Percentiles rank a stretch among this genome's conserved stretches.
Evolutionary conservation across 2,329 filamentous ascomycete species (phyloP).

Genomic region (Alternaria panax): DNA sequence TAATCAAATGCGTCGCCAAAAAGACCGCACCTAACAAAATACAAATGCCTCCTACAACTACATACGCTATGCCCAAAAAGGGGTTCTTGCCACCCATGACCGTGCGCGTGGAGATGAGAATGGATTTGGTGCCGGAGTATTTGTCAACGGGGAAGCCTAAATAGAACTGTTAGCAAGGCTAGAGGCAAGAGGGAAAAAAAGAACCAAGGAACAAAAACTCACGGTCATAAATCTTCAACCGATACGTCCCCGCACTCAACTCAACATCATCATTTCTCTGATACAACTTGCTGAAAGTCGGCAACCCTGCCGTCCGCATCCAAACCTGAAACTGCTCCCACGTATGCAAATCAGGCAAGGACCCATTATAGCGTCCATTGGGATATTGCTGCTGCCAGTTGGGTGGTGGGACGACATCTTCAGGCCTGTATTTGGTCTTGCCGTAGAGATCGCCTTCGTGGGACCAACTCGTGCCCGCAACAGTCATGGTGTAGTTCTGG

Average conservation of each 20-base stretch:
- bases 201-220: slow-evolving; percentile 48
- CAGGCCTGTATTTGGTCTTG: slow-evolving; percentile 68
- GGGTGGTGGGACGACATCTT: slow-evolving; percentile 78
- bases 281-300: slow-evolving; percentile 92
- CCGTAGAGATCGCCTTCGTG: slow-evolving; percentile 84
- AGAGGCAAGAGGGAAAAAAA: not conserved
- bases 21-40: slow-evolving; percentile 88
- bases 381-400: slow-evolving; percentile 82
- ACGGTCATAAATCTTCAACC: slow-evolving; percentile 80
- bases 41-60: slow-evolving; percentile 92
- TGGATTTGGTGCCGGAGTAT: slow-evolving; percentile 88
- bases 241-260: slow-evolving; percentile 77
- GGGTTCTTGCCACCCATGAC: slow-evolving; percentile 95
- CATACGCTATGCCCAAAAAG: slow-evolving; percentile 94
- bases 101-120: slow-evolving; percentile 86
- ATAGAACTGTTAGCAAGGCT: no score
- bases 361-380: slow-evolving; percentile 68
- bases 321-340: slow-evolving; percentile 94
- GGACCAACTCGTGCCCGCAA: slow-evolving; percentile 82
- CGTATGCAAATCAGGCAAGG: slow-evolving; percentile 74
- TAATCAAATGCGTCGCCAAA: slow-evolving; percentile 88
- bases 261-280: slow-evolving; percentile 76
- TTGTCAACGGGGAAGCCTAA: slow-evolving; percentile 79
- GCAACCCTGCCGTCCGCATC: slow-evolving; percentile 97
- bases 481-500: slow-evolving; percentile 73